A percentile compares a stretch with the other conserved stretches of the same genome.
phyloP scores from a whole-genome alignment of 106 monocot species.

The Allium sativum region DNA sequence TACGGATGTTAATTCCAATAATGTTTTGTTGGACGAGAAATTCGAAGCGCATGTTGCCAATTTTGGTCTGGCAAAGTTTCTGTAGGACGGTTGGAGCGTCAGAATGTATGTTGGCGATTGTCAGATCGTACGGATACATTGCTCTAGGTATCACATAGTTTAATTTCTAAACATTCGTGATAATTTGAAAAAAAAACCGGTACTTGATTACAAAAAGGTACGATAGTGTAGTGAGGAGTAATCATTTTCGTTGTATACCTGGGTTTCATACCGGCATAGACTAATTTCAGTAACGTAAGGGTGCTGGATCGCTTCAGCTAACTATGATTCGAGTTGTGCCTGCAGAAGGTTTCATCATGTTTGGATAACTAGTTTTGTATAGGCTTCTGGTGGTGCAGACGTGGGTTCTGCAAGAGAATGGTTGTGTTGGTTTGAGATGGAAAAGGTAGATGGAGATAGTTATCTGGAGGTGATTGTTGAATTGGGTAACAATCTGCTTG shows the following conservation, averaged over 20 bases:
- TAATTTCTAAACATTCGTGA: neutral
- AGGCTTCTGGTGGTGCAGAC: no score
- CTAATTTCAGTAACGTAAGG: no score
- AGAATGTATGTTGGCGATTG: slow-evolving; percentile 91
- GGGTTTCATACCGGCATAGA: neutral
- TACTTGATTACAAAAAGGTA: neutral
- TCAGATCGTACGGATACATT: slow-evolving; percentile 94
- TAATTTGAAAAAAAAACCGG: neutral
- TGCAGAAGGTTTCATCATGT: no score
- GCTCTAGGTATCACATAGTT: slow-evolving; percentile 47
- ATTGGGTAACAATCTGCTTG: no score
- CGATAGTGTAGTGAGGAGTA: neutral
- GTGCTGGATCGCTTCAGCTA: no score
- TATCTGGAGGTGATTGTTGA: no score
- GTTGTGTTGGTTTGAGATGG: no score
- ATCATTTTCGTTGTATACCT: neutral
- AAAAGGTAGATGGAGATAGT: no score
- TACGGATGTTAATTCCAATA: slow-evolving; percentile 86
- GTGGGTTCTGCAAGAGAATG: no score
- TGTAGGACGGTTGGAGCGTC: slow-evolving; percentile 46
- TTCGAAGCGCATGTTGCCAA: slow-evolving; percentile 92
- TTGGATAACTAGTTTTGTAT: no score
- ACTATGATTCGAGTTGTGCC: no score
- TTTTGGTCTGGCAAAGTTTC: slow-evolving; percentile 85
- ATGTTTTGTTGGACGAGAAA: slow-evolving; percentile 58